Evolutionary conservation across 352 stramenopile genomes (phyloP).

Genomic region (Blastocystis sp.): DNA sequence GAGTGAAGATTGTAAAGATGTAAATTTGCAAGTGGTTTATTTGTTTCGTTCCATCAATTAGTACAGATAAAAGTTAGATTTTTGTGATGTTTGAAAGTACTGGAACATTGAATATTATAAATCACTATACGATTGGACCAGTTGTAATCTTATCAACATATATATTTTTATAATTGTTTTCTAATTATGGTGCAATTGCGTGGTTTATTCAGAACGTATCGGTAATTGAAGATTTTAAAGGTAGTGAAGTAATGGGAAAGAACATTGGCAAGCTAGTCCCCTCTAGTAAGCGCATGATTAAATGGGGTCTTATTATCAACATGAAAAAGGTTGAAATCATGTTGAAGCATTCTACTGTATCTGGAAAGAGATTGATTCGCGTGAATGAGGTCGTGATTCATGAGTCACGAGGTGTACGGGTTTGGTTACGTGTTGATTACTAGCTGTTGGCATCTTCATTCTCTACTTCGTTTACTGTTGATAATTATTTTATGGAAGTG

Average conservation of each 20-base stretch:
- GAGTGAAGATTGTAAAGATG: constrained; percentile 21
- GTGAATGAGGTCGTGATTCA: constrained; percentile 60
- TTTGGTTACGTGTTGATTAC: not conserved
- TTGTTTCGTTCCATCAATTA: not conserved
- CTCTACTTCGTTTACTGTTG: constrained; percentile 40
- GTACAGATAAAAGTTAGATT: not conserved
- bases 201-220: constrained; percentile 51
- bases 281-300: constrained; percentile 49
- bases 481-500: constrained; percentile 57
- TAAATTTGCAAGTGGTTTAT: not conserved
- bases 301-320: constrained; percentile 62
- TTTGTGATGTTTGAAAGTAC: not conserved
- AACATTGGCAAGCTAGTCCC: constrained; percentile 55
- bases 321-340: constrained; percentile 59
- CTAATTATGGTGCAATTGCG: constrained; percentile 47
- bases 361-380: constrained; percentile 45
- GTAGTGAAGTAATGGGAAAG: constrained; percentile 60
- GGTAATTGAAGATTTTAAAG: not conserved
- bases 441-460: constrained; percentile 24
- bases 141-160: not conserved
- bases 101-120: constrained; percentile 56
- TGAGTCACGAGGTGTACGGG: constrained; percentile 32
- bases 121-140: not conserved
- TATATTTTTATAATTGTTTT: not conserved
- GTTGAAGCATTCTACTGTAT: constrained; percentile 57